A percentile compares a stretch with the other conserved stretches of the same genome.
phyloP scores from a whole-genome alignment of 2,329 filamentous ascomycete species.

The Fonsecaea pedrosoi region DNA sequence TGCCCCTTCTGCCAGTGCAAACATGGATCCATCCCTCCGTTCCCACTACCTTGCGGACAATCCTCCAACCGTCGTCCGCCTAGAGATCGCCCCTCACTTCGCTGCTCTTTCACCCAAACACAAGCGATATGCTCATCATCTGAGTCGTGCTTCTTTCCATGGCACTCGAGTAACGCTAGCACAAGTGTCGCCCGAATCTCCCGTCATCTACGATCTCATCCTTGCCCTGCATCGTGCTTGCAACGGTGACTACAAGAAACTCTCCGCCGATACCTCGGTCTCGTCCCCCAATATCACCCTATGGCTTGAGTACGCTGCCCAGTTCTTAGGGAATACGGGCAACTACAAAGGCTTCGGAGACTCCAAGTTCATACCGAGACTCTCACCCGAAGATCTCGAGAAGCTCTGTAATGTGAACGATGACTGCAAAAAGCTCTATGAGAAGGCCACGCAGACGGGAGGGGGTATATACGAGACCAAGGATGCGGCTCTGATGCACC shows the following conservation, averaged over 20 bases:
- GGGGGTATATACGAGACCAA: slow-evolving; percentile 75
- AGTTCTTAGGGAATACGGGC: slow-evolving; percentile 79
- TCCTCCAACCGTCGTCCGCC: slow-evolving; percentile 83
- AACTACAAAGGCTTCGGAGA: slow-evolving; percentile 91
- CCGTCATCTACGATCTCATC: slow-evolving; percentile 82
- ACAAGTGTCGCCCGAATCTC: slow-evolving; percentile 81
- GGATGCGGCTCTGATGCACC: slow-evolving; percentile 70
- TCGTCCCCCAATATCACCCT: slow-evolving; percentile 67
- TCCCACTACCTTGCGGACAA: slow-evolving; percentile 86
- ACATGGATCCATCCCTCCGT: slow-evolving; percentile 51
- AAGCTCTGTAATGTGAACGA: slow-evolving; percentile 66
- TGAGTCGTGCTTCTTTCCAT: slow-evolving; percentile 75
- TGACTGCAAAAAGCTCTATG: slow-evolving; percentile 69
- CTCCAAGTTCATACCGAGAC: slow-evolving; percentile 79
- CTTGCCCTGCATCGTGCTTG: slow-evolving; percentile 71
- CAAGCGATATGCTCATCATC: slow-evolving; percentile 90
- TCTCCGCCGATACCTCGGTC: slow-evolving; percentile 70
- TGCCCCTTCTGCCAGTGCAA: slow-evolving; percentile 17
- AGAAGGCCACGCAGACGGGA: slow-evolving; percentile 63
- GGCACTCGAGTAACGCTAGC: slow-evolving; percentile 80
- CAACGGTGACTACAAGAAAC: slow-evolving; percentile 72
- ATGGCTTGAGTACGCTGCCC: slow-evolving; percentile 78
- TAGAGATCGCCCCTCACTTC: slow-evolving; percentile 93
- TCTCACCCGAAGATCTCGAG: slow-evolving; percentile 67
- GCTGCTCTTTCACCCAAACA: slow-evolving; percentile 68